These are phyloP conservation scores for Penicillium tannophilum DNA, from an alignment of 495 filamentous ascomycete species.

Conservation along the genomic window DNA sequence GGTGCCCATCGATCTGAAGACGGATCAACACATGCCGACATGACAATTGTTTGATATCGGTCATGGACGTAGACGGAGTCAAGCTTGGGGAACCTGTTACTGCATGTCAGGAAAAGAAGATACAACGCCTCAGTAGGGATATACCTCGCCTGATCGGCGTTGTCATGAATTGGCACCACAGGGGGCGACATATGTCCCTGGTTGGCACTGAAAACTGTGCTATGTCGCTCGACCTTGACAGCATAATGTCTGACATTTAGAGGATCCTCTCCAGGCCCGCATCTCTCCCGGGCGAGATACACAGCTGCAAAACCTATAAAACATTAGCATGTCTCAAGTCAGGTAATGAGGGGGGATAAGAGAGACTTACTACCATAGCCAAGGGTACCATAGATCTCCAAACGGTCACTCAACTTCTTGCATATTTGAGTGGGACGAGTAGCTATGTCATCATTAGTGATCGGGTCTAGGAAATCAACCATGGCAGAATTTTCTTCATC, in stretches of 20 bases:
- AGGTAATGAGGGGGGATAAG: neutral
- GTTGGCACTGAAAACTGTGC: slow-evolving; percentile 7
- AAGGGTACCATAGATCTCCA: slow-evolving; percentile 24
- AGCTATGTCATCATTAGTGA: neutral
- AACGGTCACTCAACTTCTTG: neutral
- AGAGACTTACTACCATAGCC: slow-evolving; percentile 22
- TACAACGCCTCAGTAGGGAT: slow-evolving; percentile 31
- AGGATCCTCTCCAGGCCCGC: neutral
- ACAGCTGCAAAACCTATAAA: slow-evolving; percentile 27
- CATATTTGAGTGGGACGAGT: slow-evolving; percentile 15
- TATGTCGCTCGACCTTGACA: slow-evolving; percentile 25
- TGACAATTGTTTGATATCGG: slow-evolving; percentile 25
- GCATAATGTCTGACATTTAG: slow-evolving; percentile 18
- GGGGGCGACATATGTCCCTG: neutral
- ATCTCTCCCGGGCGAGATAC: slow-evolving; percentile 22
- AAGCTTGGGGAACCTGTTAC: slow-evolving; percentile 29
- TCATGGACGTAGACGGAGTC: slow-evolving; percentile 32
- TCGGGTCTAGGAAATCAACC: slow-evolving; percentile 3
- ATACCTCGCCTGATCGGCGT: slow-evolving; percentile 5
- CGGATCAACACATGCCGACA: slow-evolving; percentile 25
- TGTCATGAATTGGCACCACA: slow-evolving; percentile 12
- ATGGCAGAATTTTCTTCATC: neutral
- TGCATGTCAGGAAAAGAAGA: slow-evolving; percentile 21
- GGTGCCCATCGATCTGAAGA: slow-evolving; percentile 9
- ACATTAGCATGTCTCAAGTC: too few relatives aligned